Conservation (phyloP, 176 grass and related monocot genomes). For the Aegilops tauschii region DNA sequence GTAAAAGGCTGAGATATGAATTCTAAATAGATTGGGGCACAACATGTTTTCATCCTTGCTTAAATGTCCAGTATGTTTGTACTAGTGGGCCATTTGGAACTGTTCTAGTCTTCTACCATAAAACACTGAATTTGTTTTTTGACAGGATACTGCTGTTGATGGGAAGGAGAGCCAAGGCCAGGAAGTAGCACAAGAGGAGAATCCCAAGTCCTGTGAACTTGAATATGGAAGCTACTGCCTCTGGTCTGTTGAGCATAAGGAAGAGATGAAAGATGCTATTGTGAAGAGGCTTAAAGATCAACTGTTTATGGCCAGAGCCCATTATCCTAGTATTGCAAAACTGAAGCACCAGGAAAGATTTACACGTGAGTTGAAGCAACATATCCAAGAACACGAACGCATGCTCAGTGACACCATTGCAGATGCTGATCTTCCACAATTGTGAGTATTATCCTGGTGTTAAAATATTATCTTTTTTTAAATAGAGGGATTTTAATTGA, state of each 20-base stretch:
- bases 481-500: not conserved
- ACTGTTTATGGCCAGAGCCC: conserved; percentile 77
- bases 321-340: conserved; percentile 87
- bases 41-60: not conserved
- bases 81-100: not conserved
- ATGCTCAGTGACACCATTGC: conserved; percentile 72
- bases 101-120: not conserved
- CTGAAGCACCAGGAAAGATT: conserved; percentile 54
- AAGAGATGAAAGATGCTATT: conserved; percentile 62
- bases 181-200: conserved; percentile 26
- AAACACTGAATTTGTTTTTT: not conserved
- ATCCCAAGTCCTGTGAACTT: conserved; percentile 55
- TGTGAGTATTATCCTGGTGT: conserved; percentile 23
- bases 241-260: conserved; percentile 79
- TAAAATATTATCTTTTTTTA: not conserved
- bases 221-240: conserved; percentile 85
- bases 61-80: not conserved
- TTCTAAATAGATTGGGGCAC: not conserved
- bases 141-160: conserved; percentile 13
- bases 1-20: not conserved
- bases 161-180: conserved; percentile 17
- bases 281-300: conserved; percentile 81
- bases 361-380: conserved; percentile 66
- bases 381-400: conserved; percentile 86
- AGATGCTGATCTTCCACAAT: conserved; percentile 65